Conservation (phyloP, 176 grass and related monocot genomes). For the Raddia distichophylla region DNA sequence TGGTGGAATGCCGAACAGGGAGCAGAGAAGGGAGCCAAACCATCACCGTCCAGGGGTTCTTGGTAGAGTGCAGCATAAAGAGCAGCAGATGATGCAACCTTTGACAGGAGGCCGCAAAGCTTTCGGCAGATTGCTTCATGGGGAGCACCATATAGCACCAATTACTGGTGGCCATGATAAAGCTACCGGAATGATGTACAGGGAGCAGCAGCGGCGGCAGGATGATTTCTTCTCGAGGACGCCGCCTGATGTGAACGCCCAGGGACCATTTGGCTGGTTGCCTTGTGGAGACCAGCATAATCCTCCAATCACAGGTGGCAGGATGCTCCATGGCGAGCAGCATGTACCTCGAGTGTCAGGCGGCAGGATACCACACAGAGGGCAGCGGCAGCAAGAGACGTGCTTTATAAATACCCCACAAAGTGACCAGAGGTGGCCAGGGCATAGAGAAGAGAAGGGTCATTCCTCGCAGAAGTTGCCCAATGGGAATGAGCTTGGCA, state of each 20-base stretch:
- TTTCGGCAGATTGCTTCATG: neutral
- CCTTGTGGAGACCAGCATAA: slow-evolving; percentile 29
- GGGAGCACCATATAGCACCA: slow-evolving; percentile 5
- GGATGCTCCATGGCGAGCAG: slow-evolving; percentile 26
- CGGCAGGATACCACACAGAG: neutral
- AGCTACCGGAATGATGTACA: slow-evolving; percentile 25
- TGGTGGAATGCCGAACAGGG: slow-evolving; percentile 24
- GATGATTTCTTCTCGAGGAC: slow-evolving; percentile 38
- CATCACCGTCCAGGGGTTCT: slow-evolving; percentile 24
- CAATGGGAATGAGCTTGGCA: slow-evolving; percentile 23
- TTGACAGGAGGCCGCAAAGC: neutral
- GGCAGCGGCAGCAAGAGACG: neutral
- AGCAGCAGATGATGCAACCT: neutral
- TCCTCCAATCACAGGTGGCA: slow-evolving; percentile 17
- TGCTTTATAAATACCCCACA: slow-evolving; percentile 4
- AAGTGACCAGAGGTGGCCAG: slow-evolving; percentile 37
- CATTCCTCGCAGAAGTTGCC: neutral
- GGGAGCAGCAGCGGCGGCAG: slow-evolving; percentile 40
- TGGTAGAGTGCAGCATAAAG: slow-evolving; percentile 19
- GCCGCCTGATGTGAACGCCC: slow-evolving; percentile 15
- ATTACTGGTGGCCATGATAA: neutral
- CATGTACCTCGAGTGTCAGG: slow-evolving; percentile 6
- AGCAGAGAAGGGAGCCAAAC: slow-evolving; percentile 22
- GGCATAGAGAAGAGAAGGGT: slow-evolving; percentile 12
- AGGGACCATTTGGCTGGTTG: slow-evolving; percentile 22